phyloP scores from a whole-genome alignment of 352 stramenopile species.

The Phytophthora meadii region DNA sequence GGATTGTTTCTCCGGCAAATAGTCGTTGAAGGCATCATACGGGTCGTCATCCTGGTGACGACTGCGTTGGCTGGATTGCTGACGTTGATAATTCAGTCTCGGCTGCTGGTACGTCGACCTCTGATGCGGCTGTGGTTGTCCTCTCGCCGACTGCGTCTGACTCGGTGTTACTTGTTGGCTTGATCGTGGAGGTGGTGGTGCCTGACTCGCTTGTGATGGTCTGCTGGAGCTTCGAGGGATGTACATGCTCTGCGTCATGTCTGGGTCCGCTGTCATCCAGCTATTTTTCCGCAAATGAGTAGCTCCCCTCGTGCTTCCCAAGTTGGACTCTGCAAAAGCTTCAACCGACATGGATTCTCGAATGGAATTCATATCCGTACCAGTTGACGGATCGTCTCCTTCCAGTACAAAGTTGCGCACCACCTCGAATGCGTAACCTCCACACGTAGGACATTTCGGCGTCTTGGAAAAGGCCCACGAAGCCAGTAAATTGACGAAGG shows the following conservation, averaged over 20 bases:
- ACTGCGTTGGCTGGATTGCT: constrained; percentile 19
- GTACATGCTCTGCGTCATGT: constrained; percentile 46
- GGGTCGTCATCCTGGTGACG: constrained; percentile 36
- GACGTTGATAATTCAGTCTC: constrained; percentile 13
- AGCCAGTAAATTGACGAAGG: constrained; percentile 84
- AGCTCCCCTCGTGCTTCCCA: constrained; percentile 32
- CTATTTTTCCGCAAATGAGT: constrained; percentile 51
- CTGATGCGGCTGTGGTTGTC: background rate
- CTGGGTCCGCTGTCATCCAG: constrained; percentile 57
- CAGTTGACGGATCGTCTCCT: constrained; percentile 51
- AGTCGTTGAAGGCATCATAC: constrained; percentile 85
- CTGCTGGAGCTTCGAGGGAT: constrained; percentile 6
- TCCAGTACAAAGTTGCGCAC: constrained; percentile 85
- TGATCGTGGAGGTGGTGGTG: background rate
- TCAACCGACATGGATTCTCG: constrained; percentile 67
- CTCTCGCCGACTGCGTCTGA: constrained; percentile 5
- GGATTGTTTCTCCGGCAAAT: constrained; percentile 58
- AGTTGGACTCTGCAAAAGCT: constrained; percentile 52
- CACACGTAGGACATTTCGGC: constrained; percentile 86
- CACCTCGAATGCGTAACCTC: constrained; percentile 80
- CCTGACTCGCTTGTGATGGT: constrained; percentile 5
- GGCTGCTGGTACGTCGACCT: constrained; percentile 14
- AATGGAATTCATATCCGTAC: constrained; percentile 75
- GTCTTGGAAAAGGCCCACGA: constrained; percentile 85
- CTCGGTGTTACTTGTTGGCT: constrained; percentile 9